phyloP scores from a whole-genome alignment of 2,329 filamentous ascomycete genomes.

The Curvularia sp. region DNA sequence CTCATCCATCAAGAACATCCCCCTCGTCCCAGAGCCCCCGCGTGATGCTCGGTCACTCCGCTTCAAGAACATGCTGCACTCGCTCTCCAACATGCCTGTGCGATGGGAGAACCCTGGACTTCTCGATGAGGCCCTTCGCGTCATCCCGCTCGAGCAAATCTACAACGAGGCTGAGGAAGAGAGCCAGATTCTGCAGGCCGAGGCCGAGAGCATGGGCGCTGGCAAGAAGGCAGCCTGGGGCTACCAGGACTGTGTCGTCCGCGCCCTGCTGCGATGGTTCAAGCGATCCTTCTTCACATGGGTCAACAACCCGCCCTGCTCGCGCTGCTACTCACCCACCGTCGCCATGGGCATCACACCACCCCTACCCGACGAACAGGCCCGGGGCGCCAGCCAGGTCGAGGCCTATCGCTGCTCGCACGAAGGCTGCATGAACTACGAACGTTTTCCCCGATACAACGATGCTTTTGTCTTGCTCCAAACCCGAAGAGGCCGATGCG shows the following conservation, averaged over 20 bases:
- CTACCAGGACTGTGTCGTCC: conserved; percentile 95
- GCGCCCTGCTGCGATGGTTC: conserved; percentile 93
- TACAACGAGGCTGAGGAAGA: conserved; percentile 96
- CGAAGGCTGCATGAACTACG: conserved; percentile 75
- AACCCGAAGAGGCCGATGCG: conserved; percentile 82
- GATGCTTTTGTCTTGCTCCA: conserved; percentile 93
- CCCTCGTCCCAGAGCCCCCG: conserved; percentile 77
- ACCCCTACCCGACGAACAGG: conserved; percentile 86
- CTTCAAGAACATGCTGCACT: conserved; percentile 76
- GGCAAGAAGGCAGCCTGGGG: conserved; percentile 88
- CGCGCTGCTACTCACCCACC: conserved; percentile 81
- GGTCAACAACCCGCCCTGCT: conserved; percentile 93
- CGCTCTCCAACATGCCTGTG: conserved; percentile 83
- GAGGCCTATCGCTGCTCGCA: conserved; percentile 90
- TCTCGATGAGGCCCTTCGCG: conserved; percentile 86
- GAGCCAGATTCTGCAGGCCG: conserved; percentile 82
- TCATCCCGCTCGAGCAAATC: conserved; percentile 87
- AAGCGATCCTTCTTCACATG: conserved; percentile 93
- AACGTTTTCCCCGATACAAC: conserved; percentile 92
- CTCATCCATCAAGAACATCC: conserved; percentile 68
- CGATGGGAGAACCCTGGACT: conserved; percentile 97
- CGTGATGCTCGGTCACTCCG: conserved; percentile 57
- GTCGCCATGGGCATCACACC: conserved; percentile 82
- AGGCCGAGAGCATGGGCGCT: conserved; percentile 85
- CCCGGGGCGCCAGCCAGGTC: conserved; percentile 83